Conservation (phyloP, 2,329 filamentous ascomycete species). For the Xylariaceae sp. region DNA sequence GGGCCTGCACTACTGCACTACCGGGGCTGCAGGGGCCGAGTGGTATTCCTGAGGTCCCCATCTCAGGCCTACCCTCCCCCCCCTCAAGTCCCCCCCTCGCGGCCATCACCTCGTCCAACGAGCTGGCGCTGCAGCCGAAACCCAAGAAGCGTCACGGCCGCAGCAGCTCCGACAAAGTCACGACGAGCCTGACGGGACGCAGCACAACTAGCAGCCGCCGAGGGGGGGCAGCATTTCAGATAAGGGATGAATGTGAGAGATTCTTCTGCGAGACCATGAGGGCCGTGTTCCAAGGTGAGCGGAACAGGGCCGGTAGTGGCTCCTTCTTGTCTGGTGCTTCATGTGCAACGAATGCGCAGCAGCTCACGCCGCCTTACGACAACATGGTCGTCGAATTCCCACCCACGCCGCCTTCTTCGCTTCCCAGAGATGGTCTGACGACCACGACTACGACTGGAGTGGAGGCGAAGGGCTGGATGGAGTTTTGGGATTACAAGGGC, state of each 20-base stretch:
- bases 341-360: constrained; percentile 15
- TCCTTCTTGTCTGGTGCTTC: constrained; percentile 82
- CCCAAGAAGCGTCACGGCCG: constrained; percentile 36
- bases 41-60: constrained; percentile 93
- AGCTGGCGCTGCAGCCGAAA: constrained; percentile 64
- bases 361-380: constrained; percentile 51
- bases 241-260: constrained; percentile 99
- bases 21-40: constrained; percentile 80
- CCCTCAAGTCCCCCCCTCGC: constrained; percentile 87
- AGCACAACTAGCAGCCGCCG: constrained; percentile 57
- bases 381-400: constrained; percentile 20
- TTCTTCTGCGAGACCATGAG: constrained; percentile 98
- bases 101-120: constrained; percentile 66
- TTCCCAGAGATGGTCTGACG: constrained; percentile 25
- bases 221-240: constrained; percentile 94
- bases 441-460: constrained; percentile 16
- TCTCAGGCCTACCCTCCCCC: constrained; percentile 80
- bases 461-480: constrained; percentile 62
- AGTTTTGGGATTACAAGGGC: constrained; percentile 82
- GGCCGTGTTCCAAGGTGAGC: constrained; percentile 94
- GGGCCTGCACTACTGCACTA: constrained; percentile 95
- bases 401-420: constrained; percentile 36
- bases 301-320: constrained; percentile 71
- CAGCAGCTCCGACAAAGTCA: constrained; percentile 28
- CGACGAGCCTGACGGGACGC: constrained; percentile 36